Percentiles rank a stretch among this genome's conserved stretches.
phyloP scores from a whole-genome alignment of 768 basidiomycete species.

The Leccinum longicurvipes region DNA sequence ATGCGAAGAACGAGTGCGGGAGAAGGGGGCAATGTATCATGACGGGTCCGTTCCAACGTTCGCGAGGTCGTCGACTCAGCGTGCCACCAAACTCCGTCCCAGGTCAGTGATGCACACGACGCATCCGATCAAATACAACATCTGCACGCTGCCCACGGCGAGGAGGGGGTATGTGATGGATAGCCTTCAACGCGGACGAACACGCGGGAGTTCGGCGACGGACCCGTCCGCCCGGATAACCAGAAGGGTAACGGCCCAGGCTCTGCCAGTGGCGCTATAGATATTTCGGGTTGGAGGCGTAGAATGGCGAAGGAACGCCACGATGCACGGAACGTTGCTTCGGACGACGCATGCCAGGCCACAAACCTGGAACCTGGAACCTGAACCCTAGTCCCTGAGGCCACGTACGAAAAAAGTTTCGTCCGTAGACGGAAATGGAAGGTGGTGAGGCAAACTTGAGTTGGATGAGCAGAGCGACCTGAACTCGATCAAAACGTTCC shows the following conservation, averaged over 20 bases:
- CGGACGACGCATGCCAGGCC: not conserved
- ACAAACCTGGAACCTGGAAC: not conserved
- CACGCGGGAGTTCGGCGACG: not conserved
- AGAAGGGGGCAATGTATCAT: not conserved
- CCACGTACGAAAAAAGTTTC: no score
- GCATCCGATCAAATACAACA: not conserved
- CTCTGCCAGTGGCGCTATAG: no score
- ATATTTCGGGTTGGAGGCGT: not conserved
- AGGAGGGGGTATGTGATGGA: not conserved
- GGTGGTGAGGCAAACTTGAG: not conserved
- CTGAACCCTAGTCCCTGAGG: not conserved
- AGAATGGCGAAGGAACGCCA: slow-evolving; percentile 7
- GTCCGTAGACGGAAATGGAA: no score
- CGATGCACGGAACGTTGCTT: slow-evolving; percentile 1
- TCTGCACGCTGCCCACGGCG: not conserved
- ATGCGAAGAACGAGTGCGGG: not conserved
- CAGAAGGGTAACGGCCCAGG: not conserved
- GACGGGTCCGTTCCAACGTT: not conserved
- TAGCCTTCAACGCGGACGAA: not conserved
- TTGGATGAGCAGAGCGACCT: not conserved
- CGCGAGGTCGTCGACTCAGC: not conserved
- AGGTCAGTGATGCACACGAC: not conserved
- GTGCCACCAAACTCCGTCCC: not conserved
- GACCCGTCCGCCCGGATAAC: not conserved
- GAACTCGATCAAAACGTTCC: not conserved